These are phyloP conservation scores for Centrapalus pauciflorus DNA, from an alignment of 129 eudicot species.

Conservation along the genomic window DNA sequence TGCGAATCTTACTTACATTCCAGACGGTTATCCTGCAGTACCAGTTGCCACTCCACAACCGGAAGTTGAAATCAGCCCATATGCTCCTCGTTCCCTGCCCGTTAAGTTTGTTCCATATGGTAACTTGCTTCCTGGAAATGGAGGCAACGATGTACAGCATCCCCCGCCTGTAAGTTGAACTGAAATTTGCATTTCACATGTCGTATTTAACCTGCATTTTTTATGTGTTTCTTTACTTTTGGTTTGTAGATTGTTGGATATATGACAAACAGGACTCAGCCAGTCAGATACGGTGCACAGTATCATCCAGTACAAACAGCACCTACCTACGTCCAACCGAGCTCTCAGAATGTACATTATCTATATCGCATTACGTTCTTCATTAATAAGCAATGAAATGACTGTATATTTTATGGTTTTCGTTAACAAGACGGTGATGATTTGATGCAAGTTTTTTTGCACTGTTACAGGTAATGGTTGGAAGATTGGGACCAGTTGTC, in stretches of 20 bases:
- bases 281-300: slow-evolving; percentile 44
- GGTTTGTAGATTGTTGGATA: slow-evolving; percentile 63
- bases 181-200: background rate
- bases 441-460: background rate
- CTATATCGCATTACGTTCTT: background rate
- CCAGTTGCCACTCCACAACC: slow-evolving; percentile 43
- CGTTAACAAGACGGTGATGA: background rate
- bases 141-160: slow-evolving; percentile 50
- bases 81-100: slow-evolving; percentile 45
- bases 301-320: slow-evolving; percentile 70
- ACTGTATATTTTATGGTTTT: background rate
- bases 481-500: slow-evolving; percentile 67
- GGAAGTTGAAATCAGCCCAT: slow-evolving; percentile 50
- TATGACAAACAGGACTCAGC: slow-evolving; percentile 55
- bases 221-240: slow-evolving; percentile 19
- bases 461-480: slow-evolving; percentile 61
- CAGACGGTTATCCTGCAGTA: slow-evolving; percentile 35
- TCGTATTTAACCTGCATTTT: no score
- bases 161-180: slow-evolving; percentile 56
- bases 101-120: slow-evolving; percentile 51
- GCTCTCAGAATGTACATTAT: slow-evolving; percentile 63
- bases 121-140: slow-evolving; percentile 33
- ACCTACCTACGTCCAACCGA: slow-evolving; percentile 53
- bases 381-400: slow-evolving; percentile 2
- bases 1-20: slow-evolving; percentile 42